Percentiles rank a stretch among this genome's conserved stretches.
Conservation (phyloP, 805 yeast genomes). For the Metschnikowia arizonensis region DNA sequence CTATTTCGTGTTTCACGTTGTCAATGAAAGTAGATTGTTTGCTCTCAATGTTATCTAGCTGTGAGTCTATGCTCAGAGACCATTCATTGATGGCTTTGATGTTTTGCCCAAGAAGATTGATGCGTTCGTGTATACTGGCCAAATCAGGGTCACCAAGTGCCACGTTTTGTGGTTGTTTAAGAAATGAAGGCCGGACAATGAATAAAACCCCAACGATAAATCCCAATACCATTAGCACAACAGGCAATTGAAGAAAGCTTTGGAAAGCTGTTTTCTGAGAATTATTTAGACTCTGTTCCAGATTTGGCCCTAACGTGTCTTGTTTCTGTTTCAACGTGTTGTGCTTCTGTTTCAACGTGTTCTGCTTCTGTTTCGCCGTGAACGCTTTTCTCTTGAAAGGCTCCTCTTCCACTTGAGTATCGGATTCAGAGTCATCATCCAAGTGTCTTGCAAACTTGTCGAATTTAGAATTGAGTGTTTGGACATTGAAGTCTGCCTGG, state of each 20-base stretch:
- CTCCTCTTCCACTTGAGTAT: slow-evolving; percentile 13
- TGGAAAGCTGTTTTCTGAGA: not conserved
- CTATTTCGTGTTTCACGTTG: slow-evolving; percentile 18
- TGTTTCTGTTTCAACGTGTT: not conserved
- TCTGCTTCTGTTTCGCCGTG: not conserved
- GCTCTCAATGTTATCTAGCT: slow-evolving; percentile 19
- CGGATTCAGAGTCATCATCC: slow-evolving; percentile 7
- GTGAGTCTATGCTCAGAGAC: slow-evolving; percentile 16
- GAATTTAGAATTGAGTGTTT: slow-evolving; percentile 18
- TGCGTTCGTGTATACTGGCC: slow-evolving; percentile 8
- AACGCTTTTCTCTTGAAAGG: not conserved
- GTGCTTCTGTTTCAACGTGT: not conserved
- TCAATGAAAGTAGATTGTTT: slow-evolving; percentile 17
- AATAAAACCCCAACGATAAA: slow-evolving; percentile 5
- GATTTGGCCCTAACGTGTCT: not conserved
- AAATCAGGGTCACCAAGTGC: not conserved
- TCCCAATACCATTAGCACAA: slow-evolving; percentile 1
- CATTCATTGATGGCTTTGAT: slow-evolving; percentile 16
- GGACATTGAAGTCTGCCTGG: slow-evolving; percentile 8
- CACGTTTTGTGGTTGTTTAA: not conserved
- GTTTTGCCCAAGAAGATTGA: slow-evolving; percentile 11
- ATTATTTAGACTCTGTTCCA: not conserved
- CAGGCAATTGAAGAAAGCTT: not conserved
- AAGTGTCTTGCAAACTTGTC: slow-evolving; percentile 16
- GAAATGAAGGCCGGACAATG: not conserved